These are phyloP conservation scores for Penicillium longicatenatum DNA, from an alignment of 495 filamentous ascomycete species.

Conservation along the genomic window DNA sequence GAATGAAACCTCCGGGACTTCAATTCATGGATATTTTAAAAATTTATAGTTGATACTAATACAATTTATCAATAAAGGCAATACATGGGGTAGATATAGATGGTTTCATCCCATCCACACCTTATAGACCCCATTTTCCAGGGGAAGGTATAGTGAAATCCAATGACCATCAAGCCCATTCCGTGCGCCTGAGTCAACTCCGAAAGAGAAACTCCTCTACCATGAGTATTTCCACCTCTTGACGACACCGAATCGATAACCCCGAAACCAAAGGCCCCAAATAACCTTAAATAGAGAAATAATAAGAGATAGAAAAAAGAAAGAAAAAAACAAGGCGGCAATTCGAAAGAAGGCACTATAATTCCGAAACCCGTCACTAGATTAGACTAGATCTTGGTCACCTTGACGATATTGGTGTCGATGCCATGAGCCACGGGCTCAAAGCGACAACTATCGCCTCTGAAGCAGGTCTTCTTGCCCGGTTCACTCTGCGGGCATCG, in stretches of 20 bases:
- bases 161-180: not conserved
- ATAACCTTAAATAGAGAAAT: not conserved
- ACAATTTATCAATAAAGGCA: conserved; percentile 3
- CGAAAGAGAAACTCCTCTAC: conserved; percentile 7
- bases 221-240: conserved; percentile 4
- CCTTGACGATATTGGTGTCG: conserved; percentile 54
- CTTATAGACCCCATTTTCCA: not conserved
- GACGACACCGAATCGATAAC: conserved; percentile 10
- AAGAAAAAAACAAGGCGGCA: not conserved
- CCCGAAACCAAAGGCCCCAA: conserved; percentile 3
- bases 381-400: conserved; percentile 47
- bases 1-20: not conserved
- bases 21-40: not conserved
- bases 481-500: conserved; percentile 51
- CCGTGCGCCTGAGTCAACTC: conserved; percentile 6
- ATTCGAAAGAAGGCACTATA: not conserved
- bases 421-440: conserved; percentile 51
- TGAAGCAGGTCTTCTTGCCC: conserved; percentile 53
- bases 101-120: not conserved
- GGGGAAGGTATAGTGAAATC: not conserved
- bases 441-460: conserved; percentile 55
- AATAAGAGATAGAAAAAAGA: not conserved
- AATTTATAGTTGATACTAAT: conserved; percentile 3
- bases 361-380: not conserved
- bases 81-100: not conserved